Evolutionary conservation across 768 basidiomycete genomes (phyloP).

Genomic region (Boletus sp.): DNA sequence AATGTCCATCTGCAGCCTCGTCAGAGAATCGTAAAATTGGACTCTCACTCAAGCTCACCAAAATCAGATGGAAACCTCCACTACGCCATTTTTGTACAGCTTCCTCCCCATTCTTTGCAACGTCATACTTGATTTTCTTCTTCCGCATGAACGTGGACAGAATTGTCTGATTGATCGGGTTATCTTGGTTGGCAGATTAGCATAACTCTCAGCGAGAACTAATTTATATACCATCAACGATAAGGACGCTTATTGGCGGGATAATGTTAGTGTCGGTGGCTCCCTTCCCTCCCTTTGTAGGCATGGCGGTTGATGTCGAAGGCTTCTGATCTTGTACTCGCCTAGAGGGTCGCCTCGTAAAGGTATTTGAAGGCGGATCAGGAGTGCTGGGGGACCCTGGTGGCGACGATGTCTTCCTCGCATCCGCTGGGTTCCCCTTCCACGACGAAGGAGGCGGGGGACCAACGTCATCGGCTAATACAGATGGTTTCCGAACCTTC

Average conservation of each 20-base stretch:
- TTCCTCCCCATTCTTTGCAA: constrained; percentile 93
- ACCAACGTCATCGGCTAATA: constrained; percentile 28
- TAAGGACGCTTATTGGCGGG: constrained; percentile 96
- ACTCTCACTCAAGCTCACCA: constrained; percentile 53
- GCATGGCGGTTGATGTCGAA: constrained; percentile 25
- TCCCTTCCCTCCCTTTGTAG: constrained; percentile 51
- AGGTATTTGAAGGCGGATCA: constrained; percentile 22
- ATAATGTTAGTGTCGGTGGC: constrained; percentile 69
- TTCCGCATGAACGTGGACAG: constrained; percentile 95
- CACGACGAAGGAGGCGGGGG: constrained; percentile 15
- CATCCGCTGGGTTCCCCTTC: constrained; percentile 29
- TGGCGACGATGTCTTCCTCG: constrained; percentile 34
- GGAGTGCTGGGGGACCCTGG: constrained; percentile 32
- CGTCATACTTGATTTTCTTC: constrained; percentile 92
- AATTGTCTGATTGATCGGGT: constrained; percentile 97
- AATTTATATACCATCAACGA: constrained; percentile 82
- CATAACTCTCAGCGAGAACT: not conserved
- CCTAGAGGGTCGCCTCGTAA: constrained; percentile 31
- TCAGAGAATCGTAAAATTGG: constrained; percentile 10
- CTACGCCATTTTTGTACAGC: constrained; percentile 94
- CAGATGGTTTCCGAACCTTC: constrained; percentile 32
- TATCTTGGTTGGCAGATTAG: constrained; percentile 58
- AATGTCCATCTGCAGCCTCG: constrained; percentile 88
- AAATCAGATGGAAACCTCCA: constrained; percentile 91
- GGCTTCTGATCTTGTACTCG: constrained; percentile 33